These are phyloP conservation scores for Apiotrichum gamsii DNA, from an alignment of 1,284 basidiomycete genomes.

Conservation along the genomic window DNA sequence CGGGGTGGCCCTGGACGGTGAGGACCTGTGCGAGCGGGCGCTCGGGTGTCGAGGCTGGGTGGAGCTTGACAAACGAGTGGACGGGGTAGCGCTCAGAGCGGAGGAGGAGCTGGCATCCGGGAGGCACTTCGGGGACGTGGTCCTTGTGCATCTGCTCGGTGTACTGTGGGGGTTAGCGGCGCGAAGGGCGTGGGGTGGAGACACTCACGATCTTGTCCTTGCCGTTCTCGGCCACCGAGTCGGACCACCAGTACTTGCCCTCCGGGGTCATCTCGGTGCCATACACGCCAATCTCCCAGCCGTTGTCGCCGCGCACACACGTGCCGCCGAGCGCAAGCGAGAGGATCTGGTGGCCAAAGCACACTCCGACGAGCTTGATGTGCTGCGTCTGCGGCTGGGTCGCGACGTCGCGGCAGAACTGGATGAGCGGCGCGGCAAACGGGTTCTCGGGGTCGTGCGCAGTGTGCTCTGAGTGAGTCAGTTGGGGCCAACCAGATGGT, in stretches of 20 bases:
- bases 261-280: slow-evolving; percentile 45
- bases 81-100: slow-evolving; percentile 46
- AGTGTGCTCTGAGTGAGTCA: slow-evolving; percentile 32
- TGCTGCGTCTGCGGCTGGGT: slow-evolving; percentile 24
- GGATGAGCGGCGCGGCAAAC: slow-evolving; percentile 33
- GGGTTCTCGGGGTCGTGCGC: slow-evolving; percentile 32
- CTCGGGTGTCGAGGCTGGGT: slow-evolving; percentile 42
- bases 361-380: slow-evolving; percentile 47
- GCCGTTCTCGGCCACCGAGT: slow-evolving; percentile 38
- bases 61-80: slow-evolving; percentile 50
- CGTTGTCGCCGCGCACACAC: slow-evolving; percentile 46
- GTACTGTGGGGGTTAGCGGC: slow-evolving; percentile 26
- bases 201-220: slow-evolving; percentile 38
- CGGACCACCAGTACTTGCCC: slow-evolving; percentile 47
- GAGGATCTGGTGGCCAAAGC: slow-evolving; percentile 54
- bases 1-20: slow-evolving; percentile 52
- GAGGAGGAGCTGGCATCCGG: slow-evolving; percentile 48
- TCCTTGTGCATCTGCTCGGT: slow-evolving; percentile 55
- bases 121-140: slow-evolving; percentile 48
- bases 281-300: slow-evolving; percentile 53
- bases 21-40: slow-evolving; percentile 44
- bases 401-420: slow-evolving; percentile 31
- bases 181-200: too few relatives aligned
- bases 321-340: slow-evolving; percentile 50
- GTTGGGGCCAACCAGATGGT: background rate